Conservation (phyloP, 768 basidiomycete species). For the Termitomyces sp. region DNA sequence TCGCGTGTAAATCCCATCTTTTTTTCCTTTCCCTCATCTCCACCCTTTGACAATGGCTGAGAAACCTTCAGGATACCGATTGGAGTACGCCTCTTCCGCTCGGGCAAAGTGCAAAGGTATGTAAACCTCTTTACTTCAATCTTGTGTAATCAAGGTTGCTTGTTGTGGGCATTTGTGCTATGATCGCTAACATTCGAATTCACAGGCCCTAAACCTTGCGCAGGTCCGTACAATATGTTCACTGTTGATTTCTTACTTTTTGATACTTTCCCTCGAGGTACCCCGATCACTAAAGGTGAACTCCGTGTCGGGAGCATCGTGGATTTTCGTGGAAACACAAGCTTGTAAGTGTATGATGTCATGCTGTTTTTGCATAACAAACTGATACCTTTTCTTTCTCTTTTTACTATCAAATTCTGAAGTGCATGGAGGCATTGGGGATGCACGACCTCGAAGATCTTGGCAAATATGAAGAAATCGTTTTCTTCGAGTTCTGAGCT, state of each 20-base stretch:
- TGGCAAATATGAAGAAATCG: constrained; percentile 63
- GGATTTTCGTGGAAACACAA: constrained; percentile 64
- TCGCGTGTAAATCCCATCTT: constrained; percentile 23
- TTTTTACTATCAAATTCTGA: background rate
- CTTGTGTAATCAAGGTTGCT: constrained; percentile 11
- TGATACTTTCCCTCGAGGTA: constrained; percentile 39
- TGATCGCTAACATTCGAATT: constrained; percentile 15
- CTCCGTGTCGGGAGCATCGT: constrained; percentile 72
- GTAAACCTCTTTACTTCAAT: constrained; percentile 13
- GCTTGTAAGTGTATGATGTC: constrained; percentile 40
- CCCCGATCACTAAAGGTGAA: constrained; percentile 62
- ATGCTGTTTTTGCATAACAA: constrained; percentile 12
- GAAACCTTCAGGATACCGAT: constrained; percentile 63
- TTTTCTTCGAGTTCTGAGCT: constrained; percentile 60
- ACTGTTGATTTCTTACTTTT: constrained; percentile 9
- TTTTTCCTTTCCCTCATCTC: constrained; percentile 16
- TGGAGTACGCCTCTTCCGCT: constrained; percentile 66
- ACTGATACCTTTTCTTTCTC: background rate
- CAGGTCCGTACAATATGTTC: constrained; percentile 35
- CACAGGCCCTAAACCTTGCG: constrained; percentile 73
- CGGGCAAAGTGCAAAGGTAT: constrained; percentile 78
- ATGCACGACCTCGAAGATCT: constrained; percentile 64
- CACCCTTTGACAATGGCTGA: constrained; percentile 29
- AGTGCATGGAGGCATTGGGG: constrained; percentile 92
- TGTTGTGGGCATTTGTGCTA: constrained; percentile 18